Evolutionary conservation across 352 stramenopile species (phyloP).

Genomic region (Phytophthora macrochlamydospora): DNA sequence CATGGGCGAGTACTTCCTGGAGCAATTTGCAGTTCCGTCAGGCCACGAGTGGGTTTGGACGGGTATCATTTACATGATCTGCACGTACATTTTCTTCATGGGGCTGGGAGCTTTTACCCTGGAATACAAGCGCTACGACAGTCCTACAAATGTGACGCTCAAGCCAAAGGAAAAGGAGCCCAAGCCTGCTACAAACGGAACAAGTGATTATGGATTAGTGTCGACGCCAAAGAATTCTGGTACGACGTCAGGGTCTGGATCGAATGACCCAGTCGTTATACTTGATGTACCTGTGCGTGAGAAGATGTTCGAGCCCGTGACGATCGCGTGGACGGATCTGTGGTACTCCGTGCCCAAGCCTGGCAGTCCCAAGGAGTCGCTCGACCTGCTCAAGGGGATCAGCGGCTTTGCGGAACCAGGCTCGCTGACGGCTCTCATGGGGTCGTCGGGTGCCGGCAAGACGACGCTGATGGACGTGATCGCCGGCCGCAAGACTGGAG

Average conservation of each 20-base stretch:
- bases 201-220: conserved; percentile 12
- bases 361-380: conserved; percentile 31
- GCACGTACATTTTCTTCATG: conserved; percentile 35
- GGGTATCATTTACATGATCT: conserved; percentile 31
- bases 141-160: conserved; percentile 12
- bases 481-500: conserved; percentile 63
- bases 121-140: conserved; percentile 45
- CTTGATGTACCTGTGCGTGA: conserved; percentile 10
- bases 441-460: conserved; percentile 65
- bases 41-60: conserved; percentile 27
- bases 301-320: conserved; percentile 34
- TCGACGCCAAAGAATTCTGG: conserved; percentile 20
- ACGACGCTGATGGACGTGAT: conserved; percentile 92
- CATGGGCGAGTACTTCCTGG: conserved; percentile 41
- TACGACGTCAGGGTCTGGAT: conserved; percentile 12
- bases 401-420: conserved; percentile 46
- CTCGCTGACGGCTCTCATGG: conserved; percentile 86
- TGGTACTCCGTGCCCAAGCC: conserved; percentile 39
- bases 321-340: conserved; percentile 36
- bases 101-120: conserved; percentile 23
- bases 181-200: background rate
- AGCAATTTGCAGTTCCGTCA: conserved; percentile 33
- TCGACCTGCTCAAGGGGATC: conserved; percentile 59
- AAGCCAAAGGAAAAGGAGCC: conserved; percentile 6
- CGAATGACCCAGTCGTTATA: conserved; percentile 5